These are phyloP conservation scores for Halophytophthora batemanensis DNA, from an alignment of 352 stramenopile species.

Conservation along the genomic window DNA sequence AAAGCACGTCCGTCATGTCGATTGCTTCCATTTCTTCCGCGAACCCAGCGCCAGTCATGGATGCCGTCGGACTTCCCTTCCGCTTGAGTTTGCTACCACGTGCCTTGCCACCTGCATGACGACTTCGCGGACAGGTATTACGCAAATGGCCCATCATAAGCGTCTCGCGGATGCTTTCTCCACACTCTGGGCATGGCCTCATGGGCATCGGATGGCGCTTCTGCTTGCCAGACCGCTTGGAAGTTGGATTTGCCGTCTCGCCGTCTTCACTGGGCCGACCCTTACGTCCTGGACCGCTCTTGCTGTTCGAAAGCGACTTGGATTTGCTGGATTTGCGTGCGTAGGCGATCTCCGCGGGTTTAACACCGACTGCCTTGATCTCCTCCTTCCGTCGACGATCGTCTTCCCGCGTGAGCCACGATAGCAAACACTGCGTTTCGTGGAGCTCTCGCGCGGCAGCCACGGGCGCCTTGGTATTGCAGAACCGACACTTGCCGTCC, in stretches of 20 bases:
- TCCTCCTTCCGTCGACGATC: slow-evolving; percentile 31
- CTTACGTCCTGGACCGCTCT: slow-evolving; percentile 11
- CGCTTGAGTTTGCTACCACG: slow-evolving; percentile 41
- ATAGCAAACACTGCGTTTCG: slow-evolving; percentile 60
- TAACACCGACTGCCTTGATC: slow-evolving; percentile 31
- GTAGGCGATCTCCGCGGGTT: slow-evolving; percentile 43
- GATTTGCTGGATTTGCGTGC: slow-evolving; percentile 3
- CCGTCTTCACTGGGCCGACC: slow-evolving; percentile 1
- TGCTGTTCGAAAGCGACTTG: slow-evolving; percentile 27
- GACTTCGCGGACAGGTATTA: slow-evolving; percentile 44
- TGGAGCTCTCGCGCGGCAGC: slow-evolving; percentile 38
- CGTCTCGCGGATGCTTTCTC: slow-evolving; percentile 54
- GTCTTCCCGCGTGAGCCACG: slow-evolving; percentile 53
- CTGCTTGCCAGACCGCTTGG: slow-evolving; percentile 22
- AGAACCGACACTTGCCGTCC: slow-evolving; percentile 59
- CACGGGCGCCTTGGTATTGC: slow-evolving; percentile 38
- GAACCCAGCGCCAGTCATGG: slow-evolving; percentile 12
- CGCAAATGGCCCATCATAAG: slow-evolving; percentile 67
- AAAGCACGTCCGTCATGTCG: slow-evolving; percentile 75
- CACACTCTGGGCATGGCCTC: slow-evolving; percentile 62
- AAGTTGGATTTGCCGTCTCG: slow-evolving; percentile 1
- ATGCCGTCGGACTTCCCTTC: slow-evolving; percentile 18
- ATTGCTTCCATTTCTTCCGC: slow-evolving; percentile 22
- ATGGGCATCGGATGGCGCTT: slow-evolving; percentile 40
- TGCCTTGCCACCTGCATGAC: slow-evolving; percentile 30